Evolutionary conservation across 345 rosid genomes (phyloP).

Genomic region (Anacardium occidentale): DNA sequence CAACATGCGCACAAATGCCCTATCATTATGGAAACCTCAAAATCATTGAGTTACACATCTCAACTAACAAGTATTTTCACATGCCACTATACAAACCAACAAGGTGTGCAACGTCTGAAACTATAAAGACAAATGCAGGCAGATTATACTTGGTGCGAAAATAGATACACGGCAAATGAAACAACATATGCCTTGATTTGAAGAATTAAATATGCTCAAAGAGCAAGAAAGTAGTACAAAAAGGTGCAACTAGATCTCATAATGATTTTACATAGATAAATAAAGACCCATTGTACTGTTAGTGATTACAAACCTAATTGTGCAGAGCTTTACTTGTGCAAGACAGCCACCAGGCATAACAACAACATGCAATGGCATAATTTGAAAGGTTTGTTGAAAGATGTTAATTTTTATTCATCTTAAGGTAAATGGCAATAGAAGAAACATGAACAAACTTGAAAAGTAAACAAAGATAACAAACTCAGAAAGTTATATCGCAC

Average conservation of each 20-base stretch:
- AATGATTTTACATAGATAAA: not conserved
- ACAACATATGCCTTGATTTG: not conserved
- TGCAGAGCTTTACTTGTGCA: not conserved
- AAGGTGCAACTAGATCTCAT: not conserved
- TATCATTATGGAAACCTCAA: constrained; percentile 21
- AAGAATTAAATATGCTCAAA: not conserved
- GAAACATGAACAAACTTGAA: not conserved
- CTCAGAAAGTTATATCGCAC: constrained; percentile 36
- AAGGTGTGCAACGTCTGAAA: not conserved
- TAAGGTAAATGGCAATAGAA: not conserved
- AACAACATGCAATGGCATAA: not conserved
- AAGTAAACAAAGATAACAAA: constrained; percentile 5
- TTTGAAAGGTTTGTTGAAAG: not conserved
- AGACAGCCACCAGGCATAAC: not conserved
- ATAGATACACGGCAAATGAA: not conserved
- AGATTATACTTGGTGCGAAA: not conserved
- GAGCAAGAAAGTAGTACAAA: not conserved
- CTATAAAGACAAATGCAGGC: not conserved
- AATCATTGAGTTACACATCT: not conserved
- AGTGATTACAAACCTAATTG: not conserved
- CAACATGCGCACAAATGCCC: constrained; percentile 97
- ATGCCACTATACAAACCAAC: not conserved
- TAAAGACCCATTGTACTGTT: not conserved
- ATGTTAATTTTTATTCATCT: not conserved
- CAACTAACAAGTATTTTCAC: not conserved